Percentiles rank a stretch among this genome's conserved stretches.
Conservation (phyloP, 2,329 filamentous ascomycete species). For the Geosmithia flava region DNA sequence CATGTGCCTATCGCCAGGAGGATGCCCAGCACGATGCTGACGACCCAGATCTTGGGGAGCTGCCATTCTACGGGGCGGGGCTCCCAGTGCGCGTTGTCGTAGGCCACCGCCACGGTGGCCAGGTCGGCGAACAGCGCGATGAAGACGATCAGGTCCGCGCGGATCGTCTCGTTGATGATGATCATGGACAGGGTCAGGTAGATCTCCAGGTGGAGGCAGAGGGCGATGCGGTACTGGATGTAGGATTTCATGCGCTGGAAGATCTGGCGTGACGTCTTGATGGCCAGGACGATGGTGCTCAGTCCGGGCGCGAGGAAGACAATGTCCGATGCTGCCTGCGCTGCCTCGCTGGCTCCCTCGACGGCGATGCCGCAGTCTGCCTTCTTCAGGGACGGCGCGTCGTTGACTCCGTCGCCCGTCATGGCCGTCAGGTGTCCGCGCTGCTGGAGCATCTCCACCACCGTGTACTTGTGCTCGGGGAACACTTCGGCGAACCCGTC, state of each 20-base stretch:
- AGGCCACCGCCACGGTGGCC: conserved; percentile 66
- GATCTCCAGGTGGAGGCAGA: conserved; percentile 62
- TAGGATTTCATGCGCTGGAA: conserved; percentile 72
- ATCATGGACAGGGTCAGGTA: conserved; percentile 70
- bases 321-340: conserved; percentile 61
- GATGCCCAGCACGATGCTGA: conserved; percentile 54
- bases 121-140: conserved; percentile 69
- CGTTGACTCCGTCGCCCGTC: conserved; percentile 68
- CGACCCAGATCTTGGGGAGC: conserved; percentile 71
- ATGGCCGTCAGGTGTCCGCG: conserved; percentile 62
- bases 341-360: conserved; percentile 59
- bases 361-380: conserved; percentile 64
- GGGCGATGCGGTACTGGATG: conserved; percentile 65
- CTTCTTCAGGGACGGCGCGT: conserved; percentile 63
- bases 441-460: conserved; percentile 65
- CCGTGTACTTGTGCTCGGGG: conserved; percentile 57
- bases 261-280: conserved; percentile 63
- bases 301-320: conserved; percentile 64
- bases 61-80: conserved; percentile 69
- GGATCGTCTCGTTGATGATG: conserved; percentile 67
- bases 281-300: conserved; percentile 58
- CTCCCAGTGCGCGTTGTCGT: conserved; percentile 70
- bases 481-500: conserved; percentile 66
- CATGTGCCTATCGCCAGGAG: conserved; percentile 60
- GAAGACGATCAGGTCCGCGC: conserved; percentile 64